Evolutionary conservation across 2,329 filamentous ascomycete genomes (phyloP).

Genomic region (Fusarium albidum): DNA sequence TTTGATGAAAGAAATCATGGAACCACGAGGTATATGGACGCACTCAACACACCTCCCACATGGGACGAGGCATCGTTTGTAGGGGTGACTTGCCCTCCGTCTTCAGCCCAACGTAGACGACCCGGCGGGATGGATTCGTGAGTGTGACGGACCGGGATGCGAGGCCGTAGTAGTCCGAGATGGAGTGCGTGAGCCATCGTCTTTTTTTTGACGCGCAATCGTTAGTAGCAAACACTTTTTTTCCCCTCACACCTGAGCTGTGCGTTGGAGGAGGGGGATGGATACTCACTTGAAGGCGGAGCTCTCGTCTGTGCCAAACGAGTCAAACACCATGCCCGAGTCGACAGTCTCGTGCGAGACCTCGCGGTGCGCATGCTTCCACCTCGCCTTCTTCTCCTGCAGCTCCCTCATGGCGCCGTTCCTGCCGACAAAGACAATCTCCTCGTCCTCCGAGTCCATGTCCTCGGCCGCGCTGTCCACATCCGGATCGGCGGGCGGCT

Average conservation of each 20-base stretch:
- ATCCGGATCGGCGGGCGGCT: conserved; percentile 32
- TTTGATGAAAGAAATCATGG: neutral
- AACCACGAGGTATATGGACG: neutral
- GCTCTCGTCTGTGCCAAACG: conserved; percentile 75
- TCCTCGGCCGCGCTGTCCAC: conserved; percentile 47
- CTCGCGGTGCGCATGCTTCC: conserved; percentile 61
- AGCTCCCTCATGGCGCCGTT: conserved; percentile 65
- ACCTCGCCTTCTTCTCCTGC: conserved; percentile 47
- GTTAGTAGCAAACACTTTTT: too few relatives aligned
- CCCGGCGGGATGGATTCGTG: conserved; percentile 73
- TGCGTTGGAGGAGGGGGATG: neutral
- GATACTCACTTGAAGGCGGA: conserved; percentile 80
- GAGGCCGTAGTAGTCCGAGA: conserved; percentile 91
- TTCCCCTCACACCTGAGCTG: neutral
- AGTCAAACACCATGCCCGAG: conserved; percentile 80
- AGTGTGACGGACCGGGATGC: conserved; percentile 82
- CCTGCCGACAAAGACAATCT: conserved; percentile 87
- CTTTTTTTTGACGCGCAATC: conserved; percentile 61
- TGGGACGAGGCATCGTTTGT: conserved; percentile 62
- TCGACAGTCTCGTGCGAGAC: conserved; percentile 67
- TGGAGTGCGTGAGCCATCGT: conserved; percentile 91
- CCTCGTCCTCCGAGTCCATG: conserved; percentile 71
- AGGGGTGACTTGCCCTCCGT: conserved; percentile 43
- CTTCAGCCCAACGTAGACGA: conserved; percentile 83
- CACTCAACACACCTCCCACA: conserved; percentile 70